Base-by-base conservation (phyloP, 2,329 filamentous ascomycete species). In the Volutella citrinella region DNA sequence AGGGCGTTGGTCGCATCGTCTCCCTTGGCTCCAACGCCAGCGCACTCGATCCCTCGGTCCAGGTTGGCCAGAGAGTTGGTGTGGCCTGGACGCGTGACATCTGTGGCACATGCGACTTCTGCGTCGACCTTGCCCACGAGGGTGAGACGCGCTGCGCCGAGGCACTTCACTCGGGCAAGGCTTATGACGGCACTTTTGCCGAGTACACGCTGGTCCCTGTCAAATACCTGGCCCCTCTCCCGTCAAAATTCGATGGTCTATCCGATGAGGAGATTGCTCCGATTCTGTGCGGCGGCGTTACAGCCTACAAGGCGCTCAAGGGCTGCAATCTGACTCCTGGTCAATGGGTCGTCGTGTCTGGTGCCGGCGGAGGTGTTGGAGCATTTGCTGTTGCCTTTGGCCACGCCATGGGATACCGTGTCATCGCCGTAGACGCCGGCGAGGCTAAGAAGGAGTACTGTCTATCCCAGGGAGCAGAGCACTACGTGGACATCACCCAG, bases 291-390 rank as follows among this genome's bases (percentile, higher is more conserved):
- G 65, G 57, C 0, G 66, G 66, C 1, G 63, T 68, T 1, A 69
- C 66, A 1, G 65, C 64, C 1, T 69, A 68, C 40, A 64, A 63
- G 43, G 64, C 62, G 0, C 31, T 67, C 29, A 66, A 65, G 42
- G 40, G 38, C 2, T 57, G 55, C 19, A 46, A 36, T 5, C 39
- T 55, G 5, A 45, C 38, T 0, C 58, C 60, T 0, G 63, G 65
- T 4, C 51, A 61, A 32, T 65, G 55, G 52, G 40, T 67, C 2
- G 60, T 55, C 1, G 49, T 70, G 6, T 49, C 55, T 0, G 66
- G 65, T 3, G 65, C 54, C 3, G 64, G 56, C 0, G 65, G 65
- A 6, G 66, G 66, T 1, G 61, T 68, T 3, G 65, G 63, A 0
- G 54, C 55, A 6, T 40, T 68, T 18, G 64, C 56, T 0, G 49